These are phyloP conservation scores for Calonectria hawksworthii DNA, from an alignment of 2,329 filamentous ascomycete species.

Conservation along the genomic window DNA sequence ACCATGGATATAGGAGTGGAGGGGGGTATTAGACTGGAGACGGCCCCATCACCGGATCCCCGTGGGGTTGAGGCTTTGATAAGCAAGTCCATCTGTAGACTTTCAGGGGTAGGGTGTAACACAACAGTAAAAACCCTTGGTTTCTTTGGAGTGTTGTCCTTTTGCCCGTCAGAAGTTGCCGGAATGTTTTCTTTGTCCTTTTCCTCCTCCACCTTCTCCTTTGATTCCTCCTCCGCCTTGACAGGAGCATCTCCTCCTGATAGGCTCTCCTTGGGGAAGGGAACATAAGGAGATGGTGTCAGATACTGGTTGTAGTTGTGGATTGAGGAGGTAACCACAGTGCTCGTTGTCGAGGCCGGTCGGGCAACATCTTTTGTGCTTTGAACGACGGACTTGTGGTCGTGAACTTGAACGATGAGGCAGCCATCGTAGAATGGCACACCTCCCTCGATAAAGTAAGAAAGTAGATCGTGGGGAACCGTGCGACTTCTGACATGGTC, in stretches of 20 bases:
- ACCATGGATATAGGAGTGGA: constrained; percentile 75
- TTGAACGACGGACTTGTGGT: constrained; percentile 79
- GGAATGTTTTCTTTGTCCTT: constrained; percentile 73
- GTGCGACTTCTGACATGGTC: constrained; percentile 83
- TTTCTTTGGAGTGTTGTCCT: constrained; percentile 58
- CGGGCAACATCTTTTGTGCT: constrained; percentile 70
- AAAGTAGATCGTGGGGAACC: constrained; percentile 89
- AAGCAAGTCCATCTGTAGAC: constrained; percentile 80
- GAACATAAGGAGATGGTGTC: constrained; percentile 88
- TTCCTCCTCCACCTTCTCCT: constrained; percentile 47
- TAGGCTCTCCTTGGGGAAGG: constrained; percentile 76
- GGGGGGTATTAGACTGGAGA: constrained; percentile 69
- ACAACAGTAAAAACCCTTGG: constrained; percentile 83
- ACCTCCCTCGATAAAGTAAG: constrained; percentile 78
- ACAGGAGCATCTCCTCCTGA: constrained; percentile 42
- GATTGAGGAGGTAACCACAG: constrained; percentile 82
- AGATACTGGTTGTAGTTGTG: constrained; percentile 94
- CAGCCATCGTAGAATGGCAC: constrained; percentile 95
- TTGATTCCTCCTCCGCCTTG: constrained; percentile 55
- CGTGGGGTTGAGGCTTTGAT: constrained; percentile 81
- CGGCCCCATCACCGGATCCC: constrained; percentile 52
- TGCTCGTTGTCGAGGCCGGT: constrained; percentile 67
- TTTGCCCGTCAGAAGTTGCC: constrained; percentile 62
- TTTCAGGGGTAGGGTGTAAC: constrained; percentile 85
- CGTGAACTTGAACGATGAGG: constrained; percentile 93